These are phyloP conservation scores for Fusarium subtropicale DNA, from an alignment of 2,329 filamentous ascomycete genomes.

Conservation along the genomic window DNA sequence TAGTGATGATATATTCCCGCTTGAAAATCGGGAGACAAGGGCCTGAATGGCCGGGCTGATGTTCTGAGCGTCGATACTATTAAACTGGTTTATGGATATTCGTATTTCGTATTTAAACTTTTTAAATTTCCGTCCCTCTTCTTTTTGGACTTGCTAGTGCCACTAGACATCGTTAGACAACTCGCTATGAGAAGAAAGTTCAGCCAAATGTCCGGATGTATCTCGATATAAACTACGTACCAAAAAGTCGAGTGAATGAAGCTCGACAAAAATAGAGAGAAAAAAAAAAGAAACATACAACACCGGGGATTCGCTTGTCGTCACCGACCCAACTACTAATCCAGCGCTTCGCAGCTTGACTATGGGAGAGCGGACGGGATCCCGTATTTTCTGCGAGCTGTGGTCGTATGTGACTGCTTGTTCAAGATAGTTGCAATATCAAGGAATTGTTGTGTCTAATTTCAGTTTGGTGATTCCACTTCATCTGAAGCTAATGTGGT, in stretches of 20 bases:
- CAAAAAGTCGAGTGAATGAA: background rate
- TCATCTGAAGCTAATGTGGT: background rate
- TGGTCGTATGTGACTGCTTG: conserved; percentile 20
- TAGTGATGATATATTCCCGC: conserved; percentile 10
- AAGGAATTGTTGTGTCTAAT: accelerated
- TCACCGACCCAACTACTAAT: conserved; percentile 9
- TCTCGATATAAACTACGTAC: background rate
- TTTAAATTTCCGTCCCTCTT: conserved; percentile 1
- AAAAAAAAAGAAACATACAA: background rate
- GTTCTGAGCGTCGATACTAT: background rate
- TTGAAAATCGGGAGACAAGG: conserved; percentile 5
- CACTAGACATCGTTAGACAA: background rate
- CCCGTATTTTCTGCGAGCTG: conserved; percentile 25
- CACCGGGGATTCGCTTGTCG: background rate
- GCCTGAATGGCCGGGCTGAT: background rate
- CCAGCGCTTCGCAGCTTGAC: conserved; percentile 23
- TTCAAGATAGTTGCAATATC: background rate
- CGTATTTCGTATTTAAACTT: conserved; percentile 28
- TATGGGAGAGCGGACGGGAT: conserved; percentile 31
- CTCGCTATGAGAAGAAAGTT: background rate
- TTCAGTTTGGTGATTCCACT: background rate
- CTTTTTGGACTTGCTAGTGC: too few species aligned
- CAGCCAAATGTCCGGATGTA: background rate
- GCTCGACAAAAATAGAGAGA: background rate
- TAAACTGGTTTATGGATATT: conserved; percentile 4